Conservation (phyloP, 2,329 filamentous ascomycete species). For the Sclerotiophoma versabilis region DNA sequence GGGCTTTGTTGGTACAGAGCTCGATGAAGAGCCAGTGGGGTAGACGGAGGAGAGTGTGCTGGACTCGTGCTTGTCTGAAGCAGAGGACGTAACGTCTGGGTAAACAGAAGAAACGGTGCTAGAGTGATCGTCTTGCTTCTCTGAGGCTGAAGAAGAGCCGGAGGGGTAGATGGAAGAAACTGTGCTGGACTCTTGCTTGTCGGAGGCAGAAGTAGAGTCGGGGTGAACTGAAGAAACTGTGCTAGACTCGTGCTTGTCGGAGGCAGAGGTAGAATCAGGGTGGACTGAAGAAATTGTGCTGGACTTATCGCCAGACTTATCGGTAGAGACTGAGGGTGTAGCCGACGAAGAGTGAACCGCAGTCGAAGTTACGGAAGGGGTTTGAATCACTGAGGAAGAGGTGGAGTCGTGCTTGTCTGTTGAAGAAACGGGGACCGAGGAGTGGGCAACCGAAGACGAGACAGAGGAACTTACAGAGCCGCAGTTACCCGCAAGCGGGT, state of each 20-base stretch:
- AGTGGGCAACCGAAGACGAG: slow-evolving; percentile 18
- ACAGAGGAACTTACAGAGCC: slow-evolving; percentile 14
- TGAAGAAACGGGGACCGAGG: slow-evolving; percentile 17
- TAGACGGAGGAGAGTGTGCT: not conserved
- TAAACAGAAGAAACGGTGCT: slow-evolving; percentile 11
- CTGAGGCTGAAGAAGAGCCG: slow-evolving; percentile 10
- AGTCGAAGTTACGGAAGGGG: slow-evolving; percentile 16
- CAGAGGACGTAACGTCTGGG: slow-evolving; percentile 17
- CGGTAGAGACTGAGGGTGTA: slow-evolving; percentile 19
- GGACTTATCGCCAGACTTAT: slow-evolving; percentile 14
- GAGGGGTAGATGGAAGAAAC: slow-evolving; percentile 6
- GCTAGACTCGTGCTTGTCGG: slow-evolving; percentile 11
- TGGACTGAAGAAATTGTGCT: slow-evolving; percentile 11
- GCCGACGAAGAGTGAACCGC: slow-evolving; percentile 14
- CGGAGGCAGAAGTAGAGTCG: slow-evolving; percentile 15
- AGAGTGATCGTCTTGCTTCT: slow-evolving; percentile 10
- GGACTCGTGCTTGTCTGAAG: slow-evolving; percentile 14
- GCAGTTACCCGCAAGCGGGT: slow-evolving; percentile 32
- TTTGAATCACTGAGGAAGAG: slow-evolving; percentile 9
- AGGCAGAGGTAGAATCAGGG: slow-evolving; percentile 15
- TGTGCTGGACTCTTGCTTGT: slow-evolving; percentile 12
- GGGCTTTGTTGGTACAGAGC: slow-evolving; percentile 15
- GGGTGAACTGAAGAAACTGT: slow-evolving; percentile 9
- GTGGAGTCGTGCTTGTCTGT: slow-evolving; percentile 17
- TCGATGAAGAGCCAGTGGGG: slow-evolving; percentile 6